Percentiles rank a stretch among this genome's conserved stretches.
phyloP scores from a whole-genome alignment of 1,284 basidiomycete species.

The Gastroboletus turbinatus region DNA sequence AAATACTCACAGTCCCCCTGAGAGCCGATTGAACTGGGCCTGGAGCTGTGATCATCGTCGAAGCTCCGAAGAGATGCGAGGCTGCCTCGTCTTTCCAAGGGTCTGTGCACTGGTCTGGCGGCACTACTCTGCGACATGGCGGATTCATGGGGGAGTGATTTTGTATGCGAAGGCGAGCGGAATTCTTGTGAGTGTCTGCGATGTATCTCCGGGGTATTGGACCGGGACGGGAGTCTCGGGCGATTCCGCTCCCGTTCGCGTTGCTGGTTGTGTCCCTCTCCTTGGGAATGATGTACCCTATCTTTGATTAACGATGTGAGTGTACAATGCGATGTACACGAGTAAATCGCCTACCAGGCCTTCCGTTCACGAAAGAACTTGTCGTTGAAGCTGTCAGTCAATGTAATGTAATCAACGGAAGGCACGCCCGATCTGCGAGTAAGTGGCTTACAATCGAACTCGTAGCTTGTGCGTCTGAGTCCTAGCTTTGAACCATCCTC shows the following conservation, averaged over 20 bases:
- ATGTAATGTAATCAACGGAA: slow-evolving; percentile 6
- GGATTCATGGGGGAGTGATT: slow-evolving; percentile 25
- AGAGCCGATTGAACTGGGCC: slow-evolving; percentile 45
- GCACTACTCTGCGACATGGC: slow-evolving; percentile 24
- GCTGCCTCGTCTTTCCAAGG: slow-evolving; percentile 36
- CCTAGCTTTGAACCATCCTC: slow-evolving; percentile 4
- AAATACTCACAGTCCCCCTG: slow-evolving; percentile 46
- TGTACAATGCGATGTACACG: not conserved
- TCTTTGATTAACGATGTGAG: slow-evolving; percentile 16
- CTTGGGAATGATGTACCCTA: slow-evolving; percentile 16
- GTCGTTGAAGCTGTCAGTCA: slow-evolving; percentile 17
- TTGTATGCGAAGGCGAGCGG: slow-evolving; percentile 25
- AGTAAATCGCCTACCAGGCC: slow-evolving; percentile 17
- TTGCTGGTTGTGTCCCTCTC: slow-evolving; percentile 29
- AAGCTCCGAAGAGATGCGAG: slow-evolving; percentile 36
- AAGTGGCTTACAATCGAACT: slow-evolving; percentile 21
- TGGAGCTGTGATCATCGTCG: slow-evolving; percentile 41
- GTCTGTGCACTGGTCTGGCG: slow-evolving; percentile 16
- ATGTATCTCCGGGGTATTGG: slow-evolving; percentile 33
- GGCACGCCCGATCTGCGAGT: not conserved
- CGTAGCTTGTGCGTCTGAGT: slow-evolving; percentile 11
- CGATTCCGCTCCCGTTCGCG: slow-evolving; percentile 41
- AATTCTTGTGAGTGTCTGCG: slow-evolving; percentile 27
- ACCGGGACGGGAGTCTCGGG: slow-evolving; percentile 22
- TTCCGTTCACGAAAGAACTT: slow-evolving; percentile 9